These are phyloP conservation scores for Platanthera guangdongensis DNA, from an alignment of 106 monocot genomes.

Conservation along the genomic window DNA sequence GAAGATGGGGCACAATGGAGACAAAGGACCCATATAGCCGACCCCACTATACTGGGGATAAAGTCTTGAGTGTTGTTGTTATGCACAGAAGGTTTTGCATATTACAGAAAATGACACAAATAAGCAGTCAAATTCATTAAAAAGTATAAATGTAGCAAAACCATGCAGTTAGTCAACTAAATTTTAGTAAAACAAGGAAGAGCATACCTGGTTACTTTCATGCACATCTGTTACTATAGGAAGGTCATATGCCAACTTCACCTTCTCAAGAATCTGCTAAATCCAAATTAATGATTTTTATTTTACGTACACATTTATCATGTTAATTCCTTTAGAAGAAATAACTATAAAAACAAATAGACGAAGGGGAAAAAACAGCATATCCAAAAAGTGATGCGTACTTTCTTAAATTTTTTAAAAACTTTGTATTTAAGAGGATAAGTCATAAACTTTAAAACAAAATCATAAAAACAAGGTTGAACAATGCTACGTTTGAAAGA, in stretches of 20 bases:
- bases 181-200: not conserved
- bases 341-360: not conserved
- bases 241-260: slow-evolving; percentile 70
- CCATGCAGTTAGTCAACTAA: not conserved
- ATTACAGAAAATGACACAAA: too few species aligned
- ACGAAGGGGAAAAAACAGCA: not conserved
- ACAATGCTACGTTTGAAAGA: not conserved
- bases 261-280: slow-evolving; percentile 87
- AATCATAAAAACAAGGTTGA: not conserved
- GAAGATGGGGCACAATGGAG: too few species aligned
- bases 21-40: too few species aligned
- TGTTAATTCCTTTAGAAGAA: not conserved
- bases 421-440: not conserved
- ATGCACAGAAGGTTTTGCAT: too few species aligned
- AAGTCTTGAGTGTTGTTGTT: too few species aligned
- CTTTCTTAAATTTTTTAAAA: not conserved
- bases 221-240: slow-evolving; percentile 95
- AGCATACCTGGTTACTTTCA: slow-evolving; percentile 71
- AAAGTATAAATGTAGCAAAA: too few species aligned
- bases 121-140: too few species aligned
- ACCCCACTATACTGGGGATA: too few species aligned
- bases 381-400: not conserved
- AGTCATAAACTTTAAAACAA: not conserved
- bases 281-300: not conserved
- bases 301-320: not conserved